Evolutionary conservation across 495 filamentous ascomycete genomes (phyloP).

Genomic region (Xylaria nigripes): DNA sequence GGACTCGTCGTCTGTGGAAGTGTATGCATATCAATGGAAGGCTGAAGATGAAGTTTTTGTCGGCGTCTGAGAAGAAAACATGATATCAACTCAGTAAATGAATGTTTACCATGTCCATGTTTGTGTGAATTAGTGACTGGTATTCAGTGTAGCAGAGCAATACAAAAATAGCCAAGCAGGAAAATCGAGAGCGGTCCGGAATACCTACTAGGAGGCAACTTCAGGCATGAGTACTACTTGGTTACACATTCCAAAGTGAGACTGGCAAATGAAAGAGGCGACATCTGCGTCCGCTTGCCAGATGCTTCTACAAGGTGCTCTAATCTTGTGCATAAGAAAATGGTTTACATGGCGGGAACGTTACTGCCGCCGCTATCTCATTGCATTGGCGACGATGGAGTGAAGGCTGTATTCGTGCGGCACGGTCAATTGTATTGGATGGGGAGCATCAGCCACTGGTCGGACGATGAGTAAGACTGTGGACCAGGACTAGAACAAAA

Average conservation of each 20-base stretch:
- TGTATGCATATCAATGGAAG: no score
- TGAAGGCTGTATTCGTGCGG: neutral
- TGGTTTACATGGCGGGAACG: neutral
- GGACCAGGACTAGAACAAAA: neutral
- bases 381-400: neutral
- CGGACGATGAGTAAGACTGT: neutral
- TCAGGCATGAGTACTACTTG: neutral
- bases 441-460: neutral
- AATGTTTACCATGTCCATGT: neutral
- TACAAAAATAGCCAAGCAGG: neutral
- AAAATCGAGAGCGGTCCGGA: neutral
- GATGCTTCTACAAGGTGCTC: neutral
- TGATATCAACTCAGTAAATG: no score
- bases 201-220: neutral
- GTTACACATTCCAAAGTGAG: conserved; percentile 3
- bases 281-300: neutral
- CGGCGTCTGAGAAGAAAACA: no score
- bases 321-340: neutral
- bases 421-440: neutral
- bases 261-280: neutral
- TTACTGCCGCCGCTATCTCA: neutral
- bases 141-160: neutral
- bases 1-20: no score
- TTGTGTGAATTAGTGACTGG: neutral
- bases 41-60: no score